Percentiles rank a stretch among this genome's conserved stretches.
phyloP scores from a whole-genome alignment of 805 yeast species.

The Huiozyma sinensis region DNA sequence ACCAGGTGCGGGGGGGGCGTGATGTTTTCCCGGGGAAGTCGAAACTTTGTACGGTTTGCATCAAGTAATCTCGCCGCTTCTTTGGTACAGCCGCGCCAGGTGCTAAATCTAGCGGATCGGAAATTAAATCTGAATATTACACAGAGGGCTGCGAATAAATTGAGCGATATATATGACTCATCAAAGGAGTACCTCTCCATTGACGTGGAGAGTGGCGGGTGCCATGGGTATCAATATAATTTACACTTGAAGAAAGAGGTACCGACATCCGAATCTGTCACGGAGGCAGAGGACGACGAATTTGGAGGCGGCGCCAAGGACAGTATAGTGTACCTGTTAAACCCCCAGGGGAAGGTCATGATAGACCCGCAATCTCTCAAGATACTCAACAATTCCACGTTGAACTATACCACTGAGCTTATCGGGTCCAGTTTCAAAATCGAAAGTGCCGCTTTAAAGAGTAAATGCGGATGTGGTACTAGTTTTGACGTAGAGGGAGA shows the following conservation, averaged over 20 bases:
- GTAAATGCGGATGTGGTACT: slow-evolving; percentile 76
- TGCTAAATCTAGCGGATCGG: too few species aligned
- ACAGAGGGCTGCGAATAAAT: slow-evolving; percentile 21
- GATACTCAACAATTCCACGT: slow-evolving; percentile 74
- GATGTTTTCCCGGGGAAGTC: too few species aligned
- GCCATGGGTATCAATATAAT: slow-evolving; percentile 93
- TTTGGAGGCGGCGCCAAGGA: slow-evolving; percentile 11
- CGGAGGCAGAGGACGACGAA: slow-evolving; percentile 7
- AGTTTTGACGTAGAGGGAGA: slow-evolving; percentile 50
- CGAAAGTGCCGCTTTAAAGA: slow-evolving; percentile 79
- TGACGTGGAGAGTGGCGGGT: slow-evolving; percentile 89
- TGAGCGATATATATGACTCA: slow-evolving; percentile 17
- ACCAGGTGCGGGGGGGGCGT: too few species aligned
- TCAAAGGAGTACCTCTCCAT: slow-evolving; percentile 46
- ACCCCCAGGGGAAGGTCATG: slow-evolving; percentile 61
- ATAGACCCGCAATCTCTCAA: slow-evolving; percentile 74
- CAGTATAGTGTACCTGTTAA: slow-evolving; percentile 15
- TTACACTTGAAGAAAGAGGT: slow-evolving; percentile 52
- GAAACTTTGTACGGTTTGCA: neutral
- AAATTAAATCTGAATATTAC: slow-evolving; percentile 12
- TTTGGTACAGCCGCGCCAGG: neutral
- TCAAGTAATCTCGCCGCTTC: neutral
- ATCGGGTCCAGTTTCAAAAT: slow-evolving; percentile 92
- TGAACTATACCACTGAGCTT: slow-evolving; percentile 84
- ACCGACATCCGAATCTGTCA: slow-evolving; percentile 19